Conservation (phyloP, 768 basidiomycete genomes). For the Amyloporia xantha region DNA sequence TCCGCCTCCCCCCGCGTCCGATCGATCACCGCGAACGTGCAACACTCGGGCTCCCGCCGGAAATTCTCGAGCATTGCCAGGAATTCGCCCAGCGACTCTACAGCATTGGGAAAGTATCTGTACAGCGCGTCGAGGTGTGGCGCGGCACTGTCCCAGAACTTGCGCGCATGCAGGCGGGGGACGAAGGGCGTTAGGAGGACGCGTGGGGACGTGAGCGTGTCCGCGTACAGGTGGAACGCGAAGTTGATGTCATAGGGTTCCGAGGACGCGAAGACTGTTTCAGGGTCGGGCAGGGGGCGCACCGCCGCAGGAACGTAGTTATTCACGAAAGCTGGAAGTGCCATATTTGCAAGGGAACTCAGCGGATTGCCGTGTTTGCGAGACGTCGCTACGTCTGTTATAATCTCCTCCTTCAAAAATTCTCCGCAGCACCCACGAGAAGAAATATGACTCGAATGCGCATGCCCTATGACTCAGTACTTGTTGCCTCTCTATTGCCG, state of each 20-base stretch:
- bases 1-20: constrained; percentile 24
- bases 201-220: constrained; percentile 28
- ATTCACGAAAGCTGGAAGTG: background rate
- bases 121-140: constrained; percentile 23
- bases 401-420: too few species aligned
- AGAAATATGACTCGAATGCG: too few species aligned
- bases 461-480: too few species aligned
- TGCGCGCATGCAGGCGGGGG: constrained; percentile 28
- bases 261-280: constrained; percentile 10
- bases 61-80: constrained; percentile 15
- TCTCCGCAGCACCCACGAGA: too few species aligned
- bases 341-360: too few species aligned
- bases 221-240: constrained; percentile 26
- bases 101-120: constrained; percentile 27
- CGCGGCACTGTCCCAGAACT: constrained; percentile 23
- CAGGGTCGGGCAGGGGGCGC: background rate
- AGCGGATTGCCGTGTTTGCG: too few species aligned
- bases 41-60: constrained; percentile 11
- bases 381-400: too few species aligned
- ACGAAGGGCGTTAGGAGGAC: constrained; percentile 36
- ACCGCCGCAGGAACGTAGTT: background rate
- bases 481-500: too few species aligned
- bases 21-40: constrained; percentile 36
- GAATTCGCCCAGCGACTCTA: constrained; percentile 14
- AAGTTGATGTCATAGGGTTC: constrained; percentile 26